These are phyloP conservation scores for Diversispora eburnea DNA, from an alignment of 192 early-diverging fungal species.

Conservation along the genomic window DNA sequence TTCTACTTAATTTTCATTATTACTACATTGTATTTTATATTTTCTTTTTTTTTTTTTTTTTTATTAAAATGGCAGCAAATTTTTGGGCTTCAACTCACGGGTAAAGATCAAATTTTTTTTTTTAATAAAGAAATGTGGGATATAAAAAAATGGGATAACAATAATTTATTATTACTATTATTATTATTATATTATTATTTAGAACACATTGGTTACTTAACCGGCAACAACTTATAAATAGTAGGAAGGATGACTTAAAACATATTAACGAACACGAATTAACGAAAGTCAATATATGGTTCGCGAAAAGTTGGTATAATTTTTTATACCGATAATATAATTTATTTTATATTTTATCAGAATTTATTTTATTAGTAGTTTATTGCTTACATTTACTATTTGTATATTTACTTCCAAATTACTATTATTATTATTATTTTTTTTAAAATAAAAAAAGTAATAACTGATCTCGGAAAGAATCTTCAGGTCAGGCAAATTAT, in stretches of 20 bases:
- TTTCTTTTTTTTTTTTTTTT: too few relatives aligned
- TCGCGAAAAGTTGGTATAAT: conserved; percentile 51
- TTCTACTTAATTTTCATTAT: too few relatives aligned
- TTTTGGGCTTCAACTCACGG: conserved; percentile 70
- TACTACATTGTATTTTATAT: too few relatives aligned
- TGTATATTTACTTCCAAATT: background rate
- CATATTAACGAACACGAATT: conserved; percentile 51
- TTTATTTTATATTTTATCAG: background rate
- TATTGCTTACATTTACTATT: too few relatives aligned
- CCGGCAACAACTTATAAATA: conserved; percentile 45
- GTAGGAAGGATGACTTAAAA: conserved; percentile 53
- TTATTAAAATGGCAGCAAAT: conserved; percentile 60
- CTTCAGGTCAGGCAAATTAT: conserved; percentile 76
- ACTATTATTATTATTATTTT: conserved; percentile 7
- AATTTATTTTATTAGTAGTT: too few relatives aligned
- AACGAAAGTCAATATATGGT: conserved; percentile 61
- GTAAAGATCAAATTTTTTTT: conserved; percentile 33
- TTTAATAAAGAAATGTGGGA: background rate
- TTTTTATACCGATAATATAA: background rate
- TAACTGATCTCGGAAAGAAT: conserved; percentile 67
- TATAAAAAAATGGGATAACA: background rate
- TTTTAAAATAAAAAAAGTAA: conserved; percentile 53
- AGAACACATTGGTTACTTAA: conserved; percentile 56
- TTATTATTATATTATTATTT: background rate
- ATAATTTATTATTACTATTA: background rate